Evolutionary conservation across 108 stramenopile genomes (phyloP).

Genomic region (Cyclotella sp.): DNA sequence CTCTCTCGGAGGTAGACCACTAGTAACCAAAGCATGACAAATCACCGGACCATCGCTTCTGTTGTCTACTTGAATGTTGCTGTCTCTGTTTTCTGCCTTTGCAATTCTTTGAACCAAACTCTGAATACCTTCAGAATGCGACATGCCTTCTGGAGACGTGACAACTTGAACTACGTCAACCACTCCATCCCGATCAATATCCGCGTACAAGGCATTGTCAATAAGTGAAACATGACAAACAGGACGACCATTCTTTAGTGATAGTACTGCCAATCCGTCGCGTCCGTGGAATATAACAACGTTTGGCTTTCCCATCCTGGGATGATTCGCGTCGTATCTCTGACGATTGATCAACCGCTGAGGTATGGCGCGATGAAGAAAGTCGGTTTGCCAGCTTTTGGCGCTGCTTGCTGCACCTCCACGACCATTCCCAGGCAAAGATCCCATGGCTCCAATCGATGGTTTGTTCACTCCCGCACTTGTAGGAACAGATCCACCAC

Average conservation of each 20-base stretch:
- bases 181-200: slow-evolving; percentile 80
- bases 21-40: slow-evolving; percentile 75
- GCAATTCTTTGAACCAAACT: slow-evolving; percentile 47
- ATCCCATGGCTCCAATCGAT: background rate
- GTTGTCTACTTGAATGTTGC: slow-evolving; percentile 4
- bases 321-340: slow-evolving; percentile 44
- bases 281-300: slow-evolving; percentile 67
- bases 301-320: slow-evolving; percentile 74
- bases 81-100: background rate
- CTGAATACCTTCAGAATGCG: slow-evolving; percentile 31
- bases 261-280: slow-evolving; percentile 78
- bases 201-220: slow-evolving; percentile 79
- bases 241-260: slow-evolving; percentile 79
- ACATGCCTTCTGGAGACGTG: slow-evolving; percentile 36
- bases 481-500: slow-evolving; percentile 21
- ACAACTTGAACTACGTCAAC: slow-evolving; percentile 77
- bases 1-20: slow-evolving; percentile 80
- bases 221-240: slow-evolving; percentile 78
- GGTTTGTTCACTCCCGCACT: slow-evolving; percentile 12
- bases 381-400: slow-evolving; percentile 48
- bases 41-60: slow-evolving; percentile 29
- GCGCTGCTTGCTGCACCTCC: slow-evolving; percentile 9
- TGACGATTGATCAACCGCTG: slow-evolving; percentile 43
- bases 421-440: background rate
- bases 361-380: slow-evolving; percentile 41